Base-by-base conservation (phyloP, 768 basidiomycete genomes). In the Astraeus odoratus region DNA sequence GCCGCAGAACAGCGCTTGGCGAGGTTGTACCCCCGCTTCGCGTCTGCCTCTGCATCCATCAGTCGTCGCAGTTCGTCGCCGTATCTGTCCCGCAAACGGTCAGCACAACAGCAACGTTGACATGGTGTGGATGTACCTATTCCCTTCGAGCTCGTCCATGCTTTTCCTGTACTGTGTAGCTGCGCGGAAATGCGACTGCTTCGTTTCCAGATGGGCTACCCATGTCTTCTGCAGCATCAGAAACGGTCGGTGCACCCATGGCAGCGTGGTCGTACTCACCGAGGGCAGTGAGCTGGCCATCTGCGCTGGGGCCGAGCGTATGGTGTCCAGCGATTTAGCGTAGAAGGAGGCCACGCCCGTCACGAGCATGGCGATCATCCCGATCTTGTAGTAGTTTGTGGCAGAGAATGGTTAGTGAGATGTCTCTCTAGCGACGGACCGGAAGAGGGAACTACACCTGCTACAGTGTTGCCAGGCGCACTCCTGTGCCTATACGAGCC, bases 381-480 rank as follows among this genome's bases (percentile, higher is more conserved):
- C 81, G 55, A 93, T 91, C 68, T 87, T 93, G 58, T 78, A 81
- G 54, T 78, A 77, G 58, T 76, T 79, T 80, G 54, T n/a, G n/a
- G 30, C 16, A 18, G 25, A 42, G 6, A 26, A 43, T 8, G 6
- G 4, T 44, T 26, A 46, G 31, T 39, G 42, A 20, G 20, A 3
- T 26, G 2, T 12, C 13, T 34, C 39, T 37, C 19, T 10, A 8
- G 15, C 7, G 24, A 19, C 8, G 33, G 26, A 15, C 9, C 33
- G 8, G 20, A 34, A 8, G 3, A 55, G 59, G 54, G 54, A 90
- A 92, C 87, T 47, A 88, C 66, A 57, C 85, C 83, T 15, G 93
- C 93, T n/a, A n/a, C n/a, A n/a, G 52, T 84, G 77, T 59, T 95
- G 93, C 94, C 94, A 98, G 33, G 82, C 90, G 58, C 90, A 95